Evolutionary conservation across 306 rosid species (phyloP), one percentile per base, ranked within the genome.

Genomic region (Gastrolobium villosum): DNA sequence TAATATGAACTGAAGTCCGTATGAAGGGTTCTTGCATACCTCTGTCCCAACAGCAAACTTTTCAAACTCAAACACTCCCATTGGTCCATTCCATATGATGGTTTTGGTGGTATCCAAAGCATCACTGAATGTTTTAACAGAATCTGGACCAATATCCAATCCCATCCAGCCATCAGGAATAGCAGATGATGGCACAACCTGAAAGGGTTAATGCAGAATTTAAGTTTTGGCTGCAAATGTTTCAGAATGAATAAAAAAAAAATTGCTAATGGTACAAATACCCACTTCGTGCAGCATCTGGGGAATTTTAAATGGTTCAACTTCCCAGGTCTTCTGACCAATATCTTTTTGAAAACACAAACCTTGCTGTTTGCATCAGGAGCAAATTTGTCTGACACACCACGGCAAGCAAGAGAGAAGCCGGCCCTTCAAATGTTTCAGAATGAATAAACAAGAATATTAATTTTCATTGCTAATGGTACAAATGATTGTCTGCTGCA

Each of bases 121-220:
- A 1, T 88, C 93, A 34, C 46, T 96, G 92, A 96, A 96, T 62
- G 97, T 75, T 88, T 89, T 91, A 45, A 96, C 45, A 31, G 99
- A 96, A 55, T 96, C 99, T 74, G 99, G 99, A 52, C 99, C 99
- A 76, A 96, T 89, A 85, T 96, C 99, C 89, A 96, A 86, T 71
- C 99, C 99, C 99, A 96, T 96, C 99, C 99, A 96, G 43, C 99
- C 99, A 78, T 96, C 98, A 50, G 99, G 98, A 76, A 96, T 96
- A 79, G 92, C 95, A 76, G 98, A 85, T 72, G 99, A 85, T 46
- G 98, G 89, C 77, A 96, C 99, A 6, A 90, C 63, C 99, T 96
- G 89, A 85, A 86, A 85, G 34, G 48, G 50, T 74, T 67, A 83
- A 77, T 41, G 55, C 68, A 48, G 34, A 68, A 46, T 36, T 64